phyloP scores from a whole-genome alignment of 768 basidiomycete genomes.

The Mycena amicta region DNA sequence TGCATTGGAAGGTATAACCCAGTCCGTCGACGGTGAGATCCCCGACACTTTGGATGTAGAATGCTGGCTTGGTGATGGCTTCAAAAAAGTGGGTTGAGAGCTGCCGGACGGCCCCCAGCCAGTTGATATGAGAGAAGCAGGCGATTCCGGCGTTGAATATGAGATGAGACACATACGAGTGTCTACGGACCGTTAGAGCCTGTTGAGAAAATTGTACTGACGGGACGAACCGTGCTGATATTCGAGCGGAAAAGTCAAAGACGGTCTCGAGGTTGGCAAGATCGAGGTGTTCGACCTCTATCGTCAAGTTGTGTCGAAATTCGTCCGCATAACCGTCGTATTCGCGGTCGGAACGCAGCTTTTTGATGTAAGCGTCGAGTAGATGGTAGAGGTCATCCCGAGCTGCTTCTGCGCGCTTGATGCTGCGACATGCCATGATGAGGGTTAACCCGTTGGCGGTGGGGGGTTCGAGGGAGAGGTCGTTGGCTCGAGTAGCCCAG shows the following conservation, averaged over 20 bases:
- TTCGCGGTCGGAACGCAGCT: slow-evolving; percentile 33
- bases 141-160: slow-evolving; percentile 80
- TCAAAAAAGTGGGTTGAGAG: slow-evolving; percentile 46
- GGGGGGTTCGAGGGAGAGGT: slow-evolving; percentile 13
- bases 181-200: slow-evolving; percentile 49
- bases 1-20: slow-evolving; percentile 85
- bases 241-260: slow-evolving; percentile 59
- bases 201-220: neutral
- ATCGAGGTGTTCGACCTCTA: slow-evolving; percentile 69
- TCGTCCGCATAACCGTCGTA: slow-evolving; percentile 56
- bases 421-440: slow-evolving; percentile 79
- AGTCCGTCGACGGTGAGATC: slow-evolving; percentile 67
- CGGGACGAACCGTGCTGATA: slow-evolving; percentile 50
- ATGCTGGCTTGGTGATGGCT: slow-evolving; percentile 57
- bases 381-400: slow-evolving; percentile 51
- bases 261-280: slow-evolving; percentile 62
- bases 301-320: slow-evolving; percentile 60
- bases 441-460: slow-evolving; percentile 63
- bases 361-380: slow-evolving; percentile 56
- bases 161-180: slow-evolving; percentile 79
- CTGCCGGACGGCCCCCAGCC: slow-evolving; percentile 48
- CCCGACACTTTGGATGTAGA: slow-evolving; percentile 58
- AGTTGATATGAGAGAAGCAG: slow-evolving; percentile 57
- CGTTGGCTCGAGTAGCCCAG: slow-evolving; percentile 33
- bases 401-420: slow-evolving; percentile 63